A percentile compares a stretch with the other conserved stretches of the same genome.
phyloP scores from a whole-genome alignment of 2,329 filamentous ascomycete genomes.

The Spiromastix sp. region DNA sequence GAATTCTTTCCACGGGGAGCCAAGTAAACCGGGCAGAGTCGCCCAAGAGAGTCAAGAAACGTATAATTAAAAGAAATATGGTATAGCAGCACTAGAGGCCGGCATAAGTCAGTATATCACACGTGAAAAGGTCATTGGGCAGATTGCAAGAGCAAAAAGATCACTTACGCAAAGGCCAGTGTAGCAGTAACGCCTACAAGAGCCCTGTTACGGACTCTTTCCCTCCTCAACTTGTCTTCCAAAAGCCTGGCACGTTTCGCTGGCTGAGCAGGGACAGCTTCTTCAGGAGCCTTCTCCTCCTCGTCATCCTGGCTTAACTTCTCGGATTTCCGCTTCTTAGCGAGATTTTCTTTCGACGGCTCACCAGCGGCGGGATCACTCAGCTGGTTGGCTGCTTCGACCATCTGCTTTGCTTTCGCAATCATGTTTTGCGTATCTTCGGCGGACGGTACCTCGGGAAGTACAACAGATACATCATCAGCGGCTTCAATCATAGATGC shows the following conservation, averaged over 20 bases:
- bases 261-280: slow-evolving; percentile 34
- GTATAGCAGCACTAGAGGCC: slow-evolving; percentile 32
- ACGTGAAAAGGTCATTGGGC: not conserved
- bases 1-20: too few relatives aligned
- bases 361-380: slow-evolving; percentile 31
- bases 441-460: slow-evolving; percentile 58
- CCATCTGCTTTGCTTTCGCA: slow-evolving; percentile 78
- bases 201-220: slow-evolving; percentile 76
- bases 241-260: slow-evolving; percentile 61
- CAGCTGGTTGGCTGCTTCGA: slow-evolving; percentile 54
- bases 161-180: slow-evolving; percentile 77
- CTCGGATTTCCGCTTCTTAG: slow-evolving; percentile 63
- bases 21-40: too few relatives aligned
- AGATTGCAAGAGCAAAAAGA: not conserved
- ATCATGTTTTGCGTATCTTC: slow-evolving; percentile 78
- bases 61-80: slow-evolving; percentile 37
- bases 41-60: too few relatives aligned
- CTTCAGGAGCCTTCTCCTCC: slow-evolving; percentile 28
- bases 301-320: slow-evolving; percentile 49
- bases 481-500: slow-evolving; percentile 63
- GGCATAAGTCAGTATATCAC: slow-evolving; percentile 12
- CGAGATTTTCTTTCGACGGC: slow-evolving; percentile 19
- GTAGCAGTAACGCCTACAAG: slow-evolving; percentile 78
- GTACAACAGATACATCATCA: slow-evolving; percentile 61
- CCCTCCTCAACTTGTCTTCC: slow-evolving; percentile 70